These are phyloP conservation scores for Oxyria digyna DNA, from an alignment of 148 eudicot species.

Conservation along the genomic window DNA sequence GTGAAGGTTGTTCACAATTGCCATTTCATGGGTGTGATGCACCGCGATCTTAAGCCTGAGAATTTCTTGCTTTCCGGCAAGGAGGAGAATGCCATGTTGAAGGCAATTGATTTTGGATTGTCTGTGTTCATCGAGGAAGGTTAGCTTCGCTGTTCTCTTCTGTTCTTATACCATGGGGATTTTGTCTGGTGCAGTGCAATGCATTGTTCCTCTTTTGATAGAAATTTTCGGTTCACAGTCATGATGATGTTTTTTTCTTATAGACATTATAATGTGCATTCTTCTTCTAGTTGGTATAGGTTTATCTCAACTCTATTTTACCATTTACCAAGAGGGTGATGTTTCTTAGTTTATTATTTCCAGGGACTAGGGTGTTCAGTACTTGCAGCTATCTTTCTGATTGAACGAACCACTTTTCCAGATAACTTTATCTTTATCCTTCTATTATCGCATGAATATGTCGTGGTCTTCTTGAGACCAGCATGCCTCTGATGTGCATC, in stretches of 20 bases:
- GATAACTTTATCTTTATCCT: background rate
- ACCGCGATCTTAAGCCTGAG: conserved; percentile 94
- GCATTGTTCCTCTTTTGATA: no score
- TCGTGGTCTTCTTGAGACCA: background rate
- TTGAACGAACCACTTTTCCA: background rate
- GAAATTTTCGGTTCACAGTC: background rate
- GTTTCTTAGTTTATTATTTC: background rate
- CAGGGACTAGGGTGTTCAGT: background rate
- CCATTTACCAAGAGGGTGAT: background rate
- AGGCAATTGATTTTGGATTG: conserved; percentile 89
- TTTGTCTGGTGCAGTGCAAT: background rate
- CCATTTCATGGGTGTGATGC: conserved; percentile 93
- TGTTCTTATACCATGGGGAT: background rate
- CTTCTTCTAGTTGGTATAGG: background rate
- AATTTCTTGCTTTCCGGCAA: conserved; percentile 70
- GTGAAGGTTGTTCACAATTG: conserved; percentile 77
- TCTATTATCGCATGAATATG: background rate
- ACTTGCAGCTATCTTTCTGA: background rate
- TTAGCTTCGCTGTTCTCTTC: conserved; percentile 8
- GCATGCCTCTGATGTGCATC: background rate
- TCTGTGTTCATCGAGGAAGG: conserved; percentile 90
- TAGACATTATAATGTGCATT: background rate
- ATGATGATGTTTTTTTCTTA: background rate
- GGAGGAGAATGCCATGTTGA: conserved; percentile 51
- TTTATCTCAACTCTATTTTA: background rate